Evolutionary conservation across 1,284 basidiomycete species (phyloP).

Genomic region (Microbotryum silenes-acaulis): DNA sequence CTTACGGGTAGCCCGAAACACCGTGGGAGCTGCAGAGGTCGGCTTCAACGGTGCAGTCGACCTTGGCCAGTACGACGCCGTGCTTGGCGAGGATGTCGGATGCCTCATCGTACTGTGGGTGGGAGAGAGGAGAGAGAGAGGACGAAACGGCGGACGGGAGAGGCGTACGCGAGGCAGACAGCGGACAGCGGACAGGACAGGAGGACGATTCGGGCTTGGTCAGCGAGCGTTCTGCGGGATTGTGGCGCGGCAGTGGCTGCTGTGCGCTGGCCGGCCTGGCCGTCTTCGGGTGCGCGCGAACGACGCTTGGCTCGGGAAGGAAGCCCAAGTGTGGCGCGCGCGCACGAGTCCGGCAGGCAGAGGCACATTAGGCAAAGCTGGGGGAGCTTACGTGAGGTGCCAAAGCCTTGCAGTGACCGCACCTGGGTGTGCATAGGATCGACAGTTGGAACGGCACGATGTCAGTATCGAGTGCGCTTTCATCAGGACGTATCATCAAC

Average conservation of each 20-base stretch:
- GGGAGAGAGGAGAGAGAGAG: constrained; percentile 54
- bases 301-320: too few species aligned
- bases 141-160: background rate
- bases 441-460: background rate
- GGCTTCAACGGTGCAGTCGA: constrained; percentile 56
- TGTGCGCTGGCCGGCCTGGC: too few species aligned
- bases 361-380: constrained; percentile 28
- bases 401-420: constrained; percentile 67
- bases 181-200: background rate
- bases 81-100: constrained; percentile 84
- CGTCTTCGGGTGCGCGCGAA: too few species aligned
- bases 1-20: constrained; percentile 86
- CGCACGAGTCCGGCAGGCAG: background rate
- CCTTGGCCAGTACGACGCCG: constrained; percentile 84
- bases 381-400: constrained; percentile 35
- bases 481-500: background rate
- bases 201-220: background rate
- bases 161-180: background rate
- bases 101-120: constrained; percentile 84
- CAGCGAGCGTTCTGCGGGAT: too few species aligned
- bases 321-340: too few species aligned
- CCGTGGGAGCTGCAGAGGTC: constrained; percentile 78
- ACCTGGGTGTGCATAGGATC: constrained; percentile 16
- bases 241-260: background rate
- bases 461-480: background rate